Percentiles rank a stretch among this genome's conserved stretches.
phyloP scores from a whole-genome alignment of 768 basidiomycete species.

The Trametes cinnabarina region DNA sequence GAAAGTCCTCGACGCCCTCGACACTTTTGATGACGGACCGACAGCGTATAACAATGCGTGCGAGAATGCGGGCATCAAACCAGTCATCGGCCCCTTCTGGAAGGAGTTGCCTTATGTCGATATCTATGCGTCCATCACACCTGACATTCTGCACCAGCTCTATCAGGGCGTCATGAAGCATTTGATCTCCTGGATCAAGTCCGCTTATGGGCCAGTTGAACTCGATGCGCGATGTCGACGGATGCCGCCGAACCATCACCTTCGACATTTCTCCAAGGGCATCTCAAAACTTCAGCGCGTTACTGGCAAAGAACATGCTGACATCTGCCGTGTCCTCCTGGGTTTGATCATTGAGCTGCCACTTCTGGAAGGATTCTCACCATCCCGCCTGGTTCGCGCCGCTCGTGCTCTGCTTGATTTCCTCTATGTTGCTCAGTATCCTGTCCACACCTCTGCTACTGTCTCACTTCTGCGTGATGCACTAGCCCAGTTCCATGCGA shows the following conservation, averaged over 20 bases:
- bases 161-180: conserved; percentile 32
- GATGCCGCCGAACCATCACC: conserved; percentile 25
- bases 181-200: conserved; percentile 24
- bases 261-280: conserved; percentile 24
- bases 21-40: neutral
- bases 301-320: conserved; percentile 27
- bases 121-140: conserved; percentile 26
- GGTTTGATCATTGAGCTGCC: conserved; percentile 22
- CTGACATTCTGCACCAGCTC: conserved; percentile 32
- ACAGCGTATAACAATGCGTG: conserved; percentile 14
- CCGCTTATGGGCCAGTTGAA: conserved; percentile 9
- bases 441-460: conserved; percentile 17
- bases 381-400: conserved; percentile 16
- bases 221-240: conserved; percentile 20
- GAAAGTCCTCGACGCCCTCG: conserved; percentile 8
- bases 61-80: conserved; percentile 20
- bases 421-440: conserved; percentile 27
- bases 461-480: conserved; percentile 12
- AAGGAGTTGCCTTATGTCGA: conserved; percentile 24
- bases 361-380: conserved; percentile 3
- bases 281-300: conserved; percentile 19
- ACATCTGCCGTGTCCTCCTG: conserved; percentile 24
- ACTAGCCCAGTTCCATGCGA: conserved; percentile 18
- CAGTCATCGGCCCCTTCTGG: conserved; percentile 27
- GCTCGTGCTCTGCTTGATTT: conserved; percentile 26